Evolutionary conservation across 805 yeast species (phyloP).

Genomic region (Grigorovia humatica): DNA sequence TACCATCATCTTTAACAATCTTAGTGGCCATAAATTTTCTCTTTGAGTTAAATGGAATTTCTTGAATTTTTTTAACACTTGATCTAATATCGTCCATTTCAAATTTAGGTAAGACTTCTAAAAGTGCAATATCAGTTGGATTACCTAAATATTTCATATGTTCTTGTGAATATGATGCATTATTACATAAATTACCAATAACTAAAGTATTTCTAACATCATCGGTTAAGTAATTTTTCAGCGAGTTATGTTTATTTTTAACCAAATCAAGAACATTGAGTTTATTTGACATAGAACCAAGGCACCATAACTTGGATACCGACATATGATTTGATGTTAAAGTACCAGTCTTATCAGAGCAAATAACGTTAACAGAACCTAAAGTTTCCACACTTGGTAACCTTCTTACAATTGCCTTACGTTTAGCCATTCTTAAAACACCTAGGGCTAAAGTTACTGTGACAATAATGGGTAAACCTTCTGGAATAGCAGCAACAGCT

Average conservation of each 20-base stretch:
- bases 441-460: conserved; percentile 96
- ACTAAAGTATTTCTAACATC: conserved; percentile 50
- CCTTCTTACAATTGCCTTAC: conserved; percentile 88
- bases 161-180: conserved; percentile 58
- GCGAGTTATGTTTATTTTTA: conserved; percentile 32
- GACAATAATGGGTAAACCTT: conserved; percentile 95
- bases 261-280: conserved; percentile 34
- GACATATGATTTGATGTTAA: conserved; percentile 89
- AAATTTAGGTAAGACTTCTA: conserved; percentile 63
- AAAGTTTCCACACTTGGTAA: conserved; percentile 91
- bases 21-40: conserved; percentile 89
- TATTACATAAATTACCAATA: conserved; percentile 66
- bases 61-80: conserved; percentile 47
- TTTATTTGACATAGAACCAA: conserved; percentile 41
- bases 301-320: conserved; percentile 71
- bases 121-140: conserved; percentile 88
- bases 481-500: conserved; percentile 99
- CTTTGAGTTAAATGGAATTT: conserved; percentile 73
- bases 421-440: conserved; percentile 89
- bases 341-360: conserved; percentile 96
- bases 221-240: conserved; percentile 36
- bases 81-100: conserved; percentile 63
- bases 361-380: conserved; percentile 91
- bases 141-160: conserved; percentile 72
- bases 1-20: conserved; percentile 47